Evolutionary conservation across 2,329 filamentous ascomycete genomes (phyloP).

Genomic region (Pyrenophora graminea): DNA sequence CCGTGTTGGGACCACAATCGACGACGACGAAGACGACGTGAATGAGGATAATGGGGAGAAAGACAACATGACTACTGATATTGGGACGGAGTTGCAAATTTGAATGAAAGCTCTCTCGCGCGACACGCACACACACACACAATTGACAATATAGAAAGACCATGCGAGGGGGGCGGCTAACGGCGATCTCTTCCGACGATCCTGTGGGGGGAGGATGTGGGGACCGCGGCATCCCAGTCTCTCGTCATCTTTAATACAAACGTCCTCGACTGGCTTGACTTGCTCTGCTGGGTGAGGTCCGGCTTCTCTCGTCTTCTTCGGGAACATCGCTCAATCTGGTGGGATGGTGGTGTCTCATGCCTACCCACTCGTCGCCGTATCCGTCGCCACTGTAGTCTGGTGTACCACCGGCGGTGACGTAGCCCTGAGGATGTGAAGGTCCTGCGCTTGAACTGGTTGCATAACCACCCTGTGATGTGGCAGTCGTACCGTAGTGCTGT

Average conservation of each 20-base stretch:
- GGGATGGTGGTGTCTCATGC: constrained; percentile 47
- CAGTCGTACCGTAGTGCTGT: constrained; percentile 50
- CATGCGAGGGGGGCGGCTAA: too few species aligned
- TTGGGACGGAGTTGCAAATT: background rate
- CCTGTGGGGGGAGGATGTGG: background rate
- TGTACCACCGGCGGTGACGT: constrained; percentile 21
- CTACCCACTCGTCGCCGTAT: constrained; percentile 45
- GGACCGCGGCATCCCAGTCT: background rate
- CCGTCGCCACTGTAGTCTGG: constrained; percentile 46
- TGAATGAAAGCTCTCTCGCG: background rate
- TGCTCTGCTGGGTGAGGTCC: constrained; percentile 44
- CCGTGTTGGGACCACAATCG: background rate
- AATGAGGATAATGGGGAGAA: too few species aligned
- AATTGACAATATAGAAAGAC: too few species aligned
- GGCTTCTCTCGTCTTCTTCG: constrained; percentile 47
- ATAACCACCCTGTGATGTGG: constrained; percentile 35
- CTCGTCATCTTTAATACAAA: constrained; percentile 12
- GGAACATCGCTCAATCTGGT: constrained; percentile 48
- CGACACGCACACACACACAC: too few species aligned
- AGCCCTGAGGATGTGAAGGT: constrained; percentile 24
- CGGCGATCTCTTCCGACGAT: background rate
- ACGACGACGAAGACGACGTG: too few species aligned
- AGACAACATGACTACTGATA: background rate
- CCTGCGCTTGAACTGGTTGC: constrained; percentile 33
- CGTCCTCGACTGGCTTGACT: constrained; percentile 42